A percentile compares a stretch with the other conserved stretches of the same genome.
Conservation (phyloP, 352 stramenopile genomes). For the Pythium dissotocum region DNA sequence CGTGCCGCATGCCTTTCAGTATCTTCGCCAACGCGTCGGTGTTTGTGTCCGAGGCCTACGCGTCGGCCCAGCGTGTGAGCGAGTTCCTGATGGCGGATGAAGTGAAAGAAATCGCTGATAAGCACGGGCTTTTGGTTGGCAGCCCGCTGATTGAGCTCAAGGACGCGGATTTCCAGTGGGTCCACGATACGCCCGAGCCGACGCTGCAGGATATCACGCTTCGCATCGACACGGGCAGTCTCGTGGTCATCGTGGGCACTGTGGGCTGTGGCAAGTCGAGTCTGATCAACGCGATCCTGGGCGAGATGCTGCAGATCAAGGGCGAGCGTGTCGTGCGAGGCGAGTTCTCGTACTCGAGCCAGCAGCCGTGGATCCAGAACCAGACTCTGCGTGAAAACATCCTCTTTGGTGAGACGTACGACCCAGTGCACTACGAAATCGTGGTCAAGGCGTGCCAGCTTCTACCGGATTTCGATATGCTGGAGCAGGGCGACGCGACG, state of each 20-base stretch:
- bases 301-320: slow-evolving; percentile 39
- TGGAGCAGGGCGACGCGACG: slow-evolving; percentile 62
- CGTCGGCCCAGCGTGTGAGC: slow-evolving; percentile 40
- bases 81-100: slow-evolving; percentile 34
- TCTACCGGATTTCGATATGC: slow-evolving; percentile 35
- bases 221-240: slow-evolving; percentile 31
- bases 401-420: slow-evolving; percentile 58
- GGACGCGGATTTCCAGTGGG: slow-evolving; percentile 39
- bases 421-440: slow-evolving; percentile 34
- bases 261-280: slow-evolving; percentile 61
- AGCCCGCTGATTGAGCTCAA: slow-evolving; percentile 16
- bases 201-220: slow-evolving; percentile 2
- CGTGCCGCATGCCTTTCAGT: slow-evolving; percentile 51
- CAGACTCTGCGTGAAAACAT: slow-evolving; percentile 91
- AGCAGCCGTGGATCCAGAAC: slow-evolving; percentile 93
- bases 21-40: slow-evolving; percentile 55
- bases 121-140: slow-evolving; percentile 16
- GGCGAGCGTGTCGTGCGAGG: slow-evolving; percentile 33
- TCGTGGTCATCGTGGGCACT: slow-evolving; percentile 54
- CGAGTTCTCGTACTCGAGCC: slow-evolving; percentile 74
- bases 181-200: slow-evolving; percentile 17
- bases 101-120: not conserved
- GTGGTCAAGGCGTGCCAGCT: slow-evolving; percentile 46
- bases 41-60: slow-evolving; percentile 45
- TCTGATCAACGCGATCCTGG: slow-evolving; percentile 49